Evolutionary conservation across 2,329 filamentous ascomycete species (phyloP).

Genomic region (Aspergillus aculeatus): DNA sequence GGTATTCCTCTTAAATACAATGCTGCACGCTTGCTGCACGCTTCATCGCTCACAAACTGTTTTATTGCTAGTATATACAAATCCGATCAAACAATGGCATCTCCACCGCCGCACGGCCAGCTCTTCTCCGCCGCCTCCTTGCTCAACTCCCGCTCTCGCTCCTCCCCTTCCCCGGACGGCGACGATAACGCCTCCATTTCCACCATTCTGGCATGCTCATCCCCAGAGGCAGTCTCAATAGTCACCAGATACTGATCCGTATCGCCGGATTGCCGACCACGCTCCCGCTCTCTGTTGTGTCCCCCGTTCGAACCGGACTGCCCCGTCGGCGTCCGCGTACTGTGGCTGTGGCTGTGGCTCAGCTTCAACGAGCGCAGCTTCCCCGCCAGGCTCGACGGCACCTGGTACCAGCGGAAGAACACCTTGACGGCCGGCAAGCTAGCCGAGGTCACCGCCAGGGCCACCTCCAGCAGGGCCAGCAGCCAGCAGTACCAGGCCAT

Average conservation of each 20-base stretch:
- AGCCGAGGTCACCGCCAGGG: conserved; percentile 2
- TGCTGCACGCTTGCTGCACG: too few relatives aligned
- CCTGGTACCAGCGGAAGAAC: background rate
- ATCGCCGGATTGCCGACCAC: background rate
- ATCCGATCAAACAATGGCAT: too few relatives aligned
- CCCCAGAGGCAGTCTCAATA: background rate
- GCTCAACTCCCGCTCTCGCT: background rate
- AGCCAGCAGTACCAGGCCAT: conserved; percentile 11
- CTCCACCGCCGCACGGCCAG: background rate
- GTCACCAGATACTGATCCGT: background rate
- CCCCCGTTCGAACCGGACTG: too few relatives aligned
- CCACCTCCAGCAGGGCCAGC: conserved; percentile 7
- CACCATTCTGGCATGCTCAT: background rate
- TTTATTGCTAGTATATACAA: too few relatives aligned
- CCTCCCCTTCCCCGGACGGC: background rate
- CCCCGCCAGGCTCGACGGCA: too few relatives aligned
- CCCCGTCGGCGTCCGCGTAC: background rate
- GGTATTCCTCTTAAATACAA: too few relatives aligned
- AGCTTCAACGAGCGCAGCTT: background rate
- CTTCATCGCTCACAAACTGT: too few relatives aligned
- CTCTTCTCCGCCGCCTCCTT: background rate
- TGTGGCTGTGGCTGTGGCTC: background rate
- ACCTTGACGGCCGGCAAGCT: conserved; percentile 7
- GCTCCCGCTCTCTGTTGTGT: background rate
- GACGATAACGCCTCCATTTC: background rate